Percentiles rank a stretch among this genome's conserved stretches.
phyloP scores from a whole-genome alignment of 2,329 filamentous ascomycete species.

The Aspergillus versicolor region DNA sequence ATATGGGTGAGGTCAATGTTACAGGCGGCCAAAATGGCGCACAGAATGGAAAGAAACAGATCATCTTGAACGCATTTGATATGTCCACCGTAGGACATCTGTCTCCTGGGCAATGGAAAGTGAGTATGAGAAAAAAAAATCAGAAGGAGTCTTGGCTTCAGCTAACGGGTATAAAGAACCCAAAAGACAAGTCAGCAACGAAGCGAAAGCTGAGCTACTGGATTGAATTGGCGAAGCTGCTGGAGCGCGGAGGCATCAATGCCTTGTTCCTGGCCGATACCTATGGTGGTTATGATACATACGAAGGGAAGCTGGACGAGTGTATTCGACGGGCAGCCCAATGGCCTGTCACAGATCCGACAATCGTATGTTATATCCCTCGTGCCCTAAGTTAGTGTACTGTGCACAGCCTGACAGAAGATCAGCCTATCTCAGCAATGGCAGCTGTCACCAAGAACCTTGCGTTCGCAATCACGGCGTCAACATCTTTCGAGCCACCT shows the following conservation, averaged over 20 bases:
- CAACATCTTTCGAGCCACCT: constrained; percentile 62
- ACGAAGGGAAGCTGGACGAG: constrained; percentile 59
- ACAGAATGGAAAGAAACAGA: constrained; percentile 48
- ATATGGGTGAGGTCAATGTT: constrained; percentile 19
- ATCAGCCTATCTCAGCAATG: constrained; percentile 64
- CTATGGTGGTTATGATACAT: constrained; percentile 64
- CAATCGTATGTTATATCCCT: constrained; percentile 49
- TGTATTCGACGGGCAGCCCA: constrained; percentile 63
- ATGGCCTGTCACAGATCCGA: constrained; percentile 65
- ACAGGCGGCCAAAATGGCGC: constrained; percentile 26
- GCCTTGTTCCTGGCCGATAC: constrained; percentile 67
- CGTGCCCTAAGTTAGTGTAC: background rate
- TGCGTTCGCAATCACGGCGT: constrained; percentile 62
- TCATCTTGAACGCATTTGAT: constrained; percentile 65
- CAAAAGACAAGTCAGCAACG: constrained; percentile 59
- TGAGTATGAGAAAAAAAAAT: constrained; percentile 23
- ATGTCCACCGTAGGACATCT: constrained; percentile 66
- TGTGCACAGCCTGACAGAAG: background rate
- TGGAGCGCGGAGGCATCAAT: constrained; percentile 63
- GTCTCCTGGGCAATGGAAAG: constrained; percentile 67
- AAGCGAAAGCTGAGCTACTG: constrained; percentile 63
- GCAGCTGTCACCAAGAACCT: constrained; percentile 65
- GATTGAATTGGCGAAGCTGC: constrained; percentile 62
- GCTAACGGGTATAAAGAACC: constrained; percentile 47
- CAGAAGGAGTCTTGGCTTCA: background rate